Evolutionary conservation across 73 alveolate genomes (phyloP).

Genomic region (Durusdinium trenchii): DNA sequence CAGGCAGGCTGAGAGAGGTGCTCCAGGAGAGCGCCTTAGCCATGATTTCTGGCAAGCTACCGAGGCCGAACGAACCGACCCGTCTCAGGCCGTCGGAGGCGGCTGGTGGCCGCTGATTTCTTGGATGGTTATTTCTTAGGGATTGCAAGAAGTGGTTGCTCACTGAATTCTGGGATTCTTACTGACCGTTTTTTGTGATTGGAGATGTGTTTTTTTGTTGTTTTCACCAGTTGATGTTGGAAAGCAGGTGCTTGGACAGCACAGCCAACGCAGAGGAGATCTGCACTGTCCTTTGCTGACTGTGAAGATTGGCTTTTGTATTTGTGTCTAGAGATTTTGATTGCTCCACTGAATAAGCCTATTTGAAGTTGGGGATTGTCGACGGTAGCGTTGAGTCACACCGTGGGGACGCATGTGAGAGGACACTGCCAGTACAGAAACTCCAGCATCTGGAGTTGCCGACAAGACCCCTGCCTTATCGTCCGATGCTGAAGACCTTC

Average conservation of each 20-base stretch:
- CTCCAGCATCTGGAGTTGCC: constrained; percentile 62
- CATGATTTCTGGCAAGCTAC: constrained; percentile 51
- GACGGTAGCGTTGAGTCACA: not conserved
- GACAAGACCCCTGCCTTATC: constrained; percentile 58
- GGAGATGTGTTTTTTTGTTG: not conserved
- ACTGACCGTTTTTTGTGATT: too few species aligned
- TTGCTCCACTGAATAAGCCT: not conserved
- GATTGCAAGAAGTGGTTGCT: not conserved
- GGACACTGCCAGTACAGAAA: constrained; percentile 66
- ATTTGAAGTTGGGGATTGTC: not conserved
- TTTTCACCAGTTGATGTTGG: not conserved
- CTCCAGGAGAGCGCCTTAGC: constrained; percentile 48
- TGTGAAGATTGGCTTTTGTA: not conserved
- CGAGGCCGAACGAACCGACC: not conserved
- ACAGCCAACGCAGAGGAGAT: constrained; percentile 49
- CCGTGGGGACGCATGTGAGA: not conserved
- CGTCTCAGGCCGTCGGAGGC: not conserved
- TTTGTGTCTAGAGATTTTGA: not conserved
- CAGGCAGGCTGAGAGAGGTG: constrained; percentile 43
- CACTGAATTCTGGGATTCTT: too few species aligned
- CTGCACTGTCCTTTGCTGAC: not conserved
- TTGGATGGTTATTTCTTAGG: not conserved
- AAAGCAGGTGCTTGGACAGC: constrained; percentile 60
- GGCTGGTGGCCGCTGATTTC: not conserved
- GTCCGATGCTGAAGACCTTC: constrained; percentile 41